phyloP scores from a whole-genome alignment of 2,329 filamentous ascomycete species.

The Immersiporthe knoxdaviesiana region DNA sequence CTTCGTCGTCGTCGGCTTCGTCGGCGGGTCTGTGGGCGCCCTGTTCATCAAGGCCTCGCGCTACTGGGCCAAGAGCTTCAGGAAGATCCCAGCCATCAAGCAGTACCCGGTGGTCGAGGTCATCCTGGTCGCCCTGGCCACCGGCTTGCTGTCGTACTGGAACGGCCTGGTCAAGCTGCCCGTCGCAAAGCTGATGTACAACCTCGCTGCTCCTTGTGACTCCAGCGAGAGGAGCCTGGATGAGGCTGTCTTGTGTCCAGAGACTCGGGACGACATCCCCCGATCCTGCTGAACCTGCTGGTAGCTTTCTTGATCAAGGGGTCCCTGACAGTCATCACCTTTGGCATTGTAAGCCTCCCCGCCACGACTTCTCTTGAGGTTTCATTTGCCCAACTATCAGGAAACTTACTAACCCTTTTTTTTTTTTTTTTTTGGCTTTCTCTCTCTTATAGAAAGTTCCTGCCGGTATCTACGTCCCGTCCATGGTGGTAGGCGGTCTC shows the following conservation, averaged over 20 bases:
- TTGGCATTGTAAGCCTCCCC: conserved; percentile 70
- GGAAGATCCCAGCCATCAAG: conserved; percentile 80
- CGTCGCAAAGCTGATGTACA: conserved; percentile 87
- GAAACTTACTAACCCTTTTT: too few species aligned
- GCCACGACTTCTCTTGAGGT: too few species aligned
- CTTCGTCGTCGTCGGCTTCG: conserved; percentile 83
- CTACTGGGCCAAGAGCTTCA: conserved; percentile 86
- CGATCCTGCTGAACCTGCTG: conserved; percentile 71
- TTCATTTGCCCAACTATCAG: not conserved
- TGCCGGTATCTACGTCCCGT: conserved; percentile 95
- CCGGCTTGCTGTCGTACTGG: conserved; percentile 89
- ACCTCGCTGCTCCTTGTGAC: conserved; percentile 86
- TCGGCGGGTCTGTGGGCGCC: conserved; percentile 84
- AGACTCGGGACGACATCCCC: conserved; percentile 74
- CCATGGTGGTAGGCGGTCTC: conserved; percentile 96
- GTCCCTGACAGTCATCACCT: conserved; percentile 84
- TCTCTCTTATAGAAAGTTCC: conserved; percentile 71
- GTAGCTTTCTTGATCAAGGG: conserved; percentile 89
- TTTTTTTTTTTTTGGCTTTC: too few species aligned
- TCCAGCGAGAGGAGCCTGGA: conserved; percentile 65
- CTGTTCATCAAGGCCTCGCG: conserved; percentile 96
- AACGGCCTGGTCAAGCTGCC: conserved; percentile 87
- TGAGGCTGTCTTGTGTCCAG: conserved; percentile 77
- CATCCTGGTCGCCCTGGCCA: conserved; percentile 80
- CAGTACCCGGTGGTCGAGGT: conserved; percentile 85